phyloP scores from a whole-genome alignment of 2,329 filamentous ascomycete species.

The Sporothrix mexicana region DNA sequence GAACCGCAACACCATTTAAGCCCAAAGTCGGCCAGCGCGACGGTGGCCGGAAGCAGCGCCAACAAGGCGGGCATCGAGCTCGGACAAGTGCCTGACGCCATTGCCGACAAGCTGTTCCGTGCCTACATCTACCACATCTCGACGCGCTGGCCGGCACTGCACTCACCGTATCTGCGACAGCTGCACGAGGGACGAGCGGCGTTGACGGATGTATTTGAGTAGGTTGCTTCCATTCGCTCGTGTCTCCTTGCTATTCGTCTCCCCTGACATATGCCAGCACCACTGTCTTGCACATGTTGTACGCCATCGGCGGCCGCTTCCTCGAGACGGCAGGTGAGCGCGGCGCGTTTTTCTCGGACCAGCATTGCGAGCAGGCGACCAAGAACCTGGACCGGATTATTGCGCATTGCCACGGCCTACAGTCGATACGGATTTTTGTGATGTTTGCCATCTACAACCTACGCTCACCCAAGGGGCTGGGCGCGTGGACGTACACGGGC shows the following conservation, averaged over 20 bases:
- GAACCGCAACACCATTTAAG: not conserved
- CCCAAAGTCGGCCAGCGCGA: not conserved
- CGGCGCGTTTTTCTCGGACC: not conserved
- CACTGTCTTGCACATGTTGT: not conserved
- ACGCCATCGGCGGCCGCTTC: conserved; percentile 2
- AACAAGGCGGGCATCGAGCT: not conserved
- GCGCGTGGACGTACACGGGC: not conserved
- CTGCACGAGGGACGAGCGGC: not conserved
- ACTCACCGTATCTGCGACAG: not conserved
- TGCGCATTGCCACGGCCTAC: not conserved
- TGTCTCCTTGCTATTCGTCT: too few relatives aligned
- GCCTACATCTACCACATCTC: not conserved
- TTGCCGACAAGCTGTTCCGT: not conserved
- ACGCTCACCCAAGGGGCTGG: not conserved
- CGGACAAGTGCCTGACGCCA: not conserved
- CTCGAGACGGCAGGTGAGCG: not conserved
- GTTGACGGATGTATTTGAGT: not conserved
- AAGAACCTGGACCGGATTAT: not conserved
- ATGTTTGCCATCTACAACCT: conserved; percentile 7
- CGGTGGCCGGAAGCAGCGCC: not conserved
- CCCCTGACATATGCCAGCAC: not conserved
- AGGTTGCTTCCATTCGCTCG: too few relatives aligned
- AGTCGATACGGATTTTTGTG: not conserved
- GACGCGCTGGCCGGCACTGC: not conserved
- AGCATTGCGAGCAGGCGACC: conserved; percentile 1